These are phyloP conservation scores for Lentinula guzmanii DNA, from an alignment of 768 basidiomycete genomes.

Conservation along the genomic window DNA sequence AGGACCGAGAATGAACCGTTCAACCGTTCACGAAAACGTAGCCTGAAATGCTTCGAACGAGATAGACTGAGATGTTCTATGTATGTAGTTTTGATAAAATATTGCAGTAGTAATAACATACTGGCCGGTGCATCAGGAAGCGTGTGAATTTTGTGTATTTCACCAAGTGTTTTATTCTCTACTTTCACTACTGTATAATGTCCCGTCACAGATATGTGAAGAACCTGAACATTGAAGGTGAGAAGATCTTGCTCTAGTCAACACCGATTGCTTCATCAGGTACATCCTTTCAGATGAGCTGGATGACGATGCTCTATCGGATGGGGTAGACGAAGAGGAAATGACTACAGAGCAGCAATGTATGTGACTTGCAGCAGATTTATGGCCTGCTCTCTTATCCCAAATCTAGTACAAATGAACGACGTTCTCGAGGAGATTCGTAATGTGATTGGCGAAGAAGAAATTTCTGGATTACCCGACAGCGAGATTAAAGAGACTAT, in stretches of 20 bases:
- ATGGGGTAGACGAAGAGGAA: slow-evolving; percentile 65
- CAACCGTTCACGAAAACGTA: too few species aligned
- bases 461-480: slow-evolving; percentile 65
- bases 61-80: too few species aligned
- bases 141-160: too few species aligned
- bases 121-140: too few species aligned
- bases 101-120: too few species aligned
- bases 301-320: slow-evolving; percentile 74
- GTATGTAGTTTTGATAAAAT: too few species aligned
- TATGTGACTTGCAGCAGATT: slow-evolving; percentile 22
- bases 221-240: slow-evolving; percentile 78
- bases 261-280: neutral
- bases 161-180: too few species aligned
- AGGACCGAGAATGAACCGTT: too few species aligned
- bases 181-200: slow-evolving; percentile 37
- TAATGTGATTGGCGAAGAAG: slow-evolving; percentile 59
- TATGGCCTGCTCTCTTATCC: neutral
- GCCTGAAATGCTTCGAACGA: too few species aligned
- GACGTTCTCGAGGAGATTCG: slow-evolving; percentile 66
- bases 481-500: slow-evolving; percentile 69
- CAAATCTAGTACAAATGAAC: slow-evolving; percentile 51
- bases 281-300: slow-evolving; percentile 58
- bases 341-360: slow-evolving; percentile 83
- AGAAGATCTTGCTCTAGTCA: slow-evolving; percentile 1
- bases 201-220: slow-evolving; percentile 89